Base-by-base conservation (phyloP, 1,139 yeast genomes). In the Candida mesenterica region DNA sequence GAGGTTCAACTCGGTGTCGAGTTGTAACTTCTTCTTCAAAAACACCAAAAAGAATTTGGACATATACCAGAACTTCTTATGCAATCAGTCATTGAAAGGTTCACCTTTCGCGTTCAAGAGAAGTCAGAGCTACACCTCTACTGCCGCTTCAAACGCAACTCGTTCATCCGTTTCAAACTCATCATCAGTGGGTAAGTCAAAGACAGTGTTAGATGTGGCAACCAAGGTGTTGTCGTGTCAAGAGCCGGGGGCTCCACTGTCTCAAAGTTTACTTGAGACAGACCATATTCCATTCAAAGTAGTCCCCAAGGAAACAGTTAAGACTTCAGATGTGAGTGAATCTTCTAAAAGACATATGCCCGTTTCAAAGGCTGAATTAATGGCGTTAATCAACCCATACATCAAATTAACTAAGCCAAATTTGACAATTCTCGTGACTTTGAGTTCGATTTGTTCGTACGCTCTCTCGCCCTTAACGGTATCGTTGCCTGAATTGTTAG, bases 391-490 rank as follows among this genome's bases (percentile, higher is more conserved):
- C 2, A 70, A 71, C 15, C 84, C 89, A 1, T 89, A 87, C 51
- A 46, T 88, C 14, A 88, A 88, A 45, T 70, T 92, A 15, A 79
- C 96, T 2, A 92, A 92, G 59, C 98, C 99, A 12, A 75, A 89
- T 40, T 70, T 92, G 36, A 87, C 97, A 0, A 77, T 90, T 5
- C 65, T 94, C 31, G 96, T 92, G 4, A 95, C 94, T 51, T 68
- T 92, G 16, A 85, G 96, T 39, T 86, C 96, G 1, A 88, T 92
- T 51, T 88, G 97, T 42, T 84, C 97, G 0, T 92, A 92, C 54
- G 97, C 97, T 0, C 67, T 92, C 23, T 87, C 96, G 0, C 98
- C 98, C 1, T 73, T 75, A 45, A 79, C 90, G 2, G 82, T 80
- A 0, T 79, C 95, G 1, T 59, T 92, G 1, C 67, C 78, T 8